Evolutionary conservation across 2,329 filamentous ascomycete species (phyloP).

Genomic region (Epichloe brachyelytri): DNA sequence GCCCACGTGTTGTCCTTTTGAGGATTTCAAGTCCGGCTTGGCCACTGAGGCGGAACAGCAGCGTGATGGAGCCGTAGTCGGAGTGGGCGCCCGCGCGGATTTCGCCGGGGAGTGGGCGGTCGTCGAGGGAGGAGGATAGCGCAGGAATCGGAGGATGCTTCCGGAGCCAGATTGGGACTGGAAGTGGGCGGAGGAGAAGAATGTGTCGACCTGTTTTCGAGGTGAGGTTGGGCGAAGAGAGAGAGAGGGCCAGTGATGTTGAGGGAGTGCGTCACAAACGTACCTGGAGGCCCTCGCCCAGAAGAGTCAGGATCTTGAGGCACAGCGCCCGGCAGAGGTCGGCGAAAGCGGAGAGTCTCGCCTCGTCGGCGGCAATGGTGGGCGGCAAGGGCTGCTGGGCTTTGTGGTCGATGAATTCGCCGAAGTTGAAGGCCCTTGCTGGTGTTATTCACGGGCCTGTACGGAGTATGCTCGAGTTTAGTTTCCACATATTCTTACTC

Average conservation of each 20-base stretch:
- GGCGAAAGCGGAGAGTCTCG: constrained; percentile 53
- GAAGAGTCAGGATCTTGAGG: constrained; percentile 57
- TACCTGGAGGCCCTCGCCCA: constrained; percentile 65
- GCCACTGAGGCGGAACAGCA: constrained; percentile 75
- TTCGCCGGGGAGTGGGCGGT: constrained; percentile 39
- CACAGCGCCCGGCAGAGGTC: constrained; percentile 60
- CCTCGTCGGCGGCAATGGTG: constrained; percentile 45
- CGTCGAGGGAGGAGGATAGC: constrained; percentile 47
- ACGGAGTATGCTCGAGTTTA: too few species aligned
- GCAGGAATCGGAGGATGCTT: constrained; percentile 56
- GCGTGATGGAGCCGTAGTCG: constrained; percentile 62
- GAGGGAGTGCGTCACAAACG: constrained; percentile 5
- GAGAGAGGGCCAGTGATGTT: neutral
- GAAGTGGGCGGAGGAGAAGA: constrained; percentile 42
- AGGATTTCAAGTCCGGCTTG: constrained; percentile 81
- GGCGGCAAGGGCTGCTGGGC: constrained; percentile 66
- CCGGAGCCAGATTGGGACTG: constrained; percentile 33
- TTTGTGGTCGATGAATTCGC: constrained; percentile 55
- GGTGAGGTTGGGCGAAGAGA: constrained; percentile 2
- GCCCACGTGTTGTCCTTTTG: constrained; percentile 44
- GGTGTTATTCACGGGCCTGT: neutral
- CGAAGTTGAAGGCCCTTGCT: constrained; percentile 79
- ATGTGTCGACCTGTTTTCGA: constrained; percentile 28
- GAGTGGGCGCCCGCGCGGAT: constrained; percentile 85
- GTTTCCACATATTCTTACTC: constrained; percentile 40